phyloP scores from a whole-genome alignment of 176 grass and related monocot species.

The Elymus sibiricus region DNA sequence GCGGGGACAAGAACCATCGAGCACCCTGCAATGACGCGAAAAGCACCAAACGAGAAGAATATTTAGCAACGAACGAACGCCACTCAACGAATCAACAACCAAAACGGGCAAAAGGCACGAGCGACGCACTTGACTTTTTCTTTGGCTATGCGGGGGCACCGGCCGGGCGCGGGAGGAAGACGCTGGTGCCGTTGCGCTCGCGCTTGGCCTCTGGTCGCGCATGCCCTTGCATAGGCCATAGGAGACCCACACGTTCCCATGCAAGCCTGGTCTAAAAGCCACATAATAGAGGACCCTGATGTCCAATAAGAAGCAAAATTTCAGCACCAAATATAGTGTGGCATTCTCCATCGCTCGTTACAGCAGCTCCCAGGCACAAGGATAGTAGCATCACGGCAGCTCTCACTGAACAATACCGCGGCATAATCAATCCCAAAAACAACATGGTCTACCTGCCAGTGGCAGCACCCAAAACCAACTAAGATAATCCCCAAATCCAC shows the following conservation, averaged over 20 bases:
- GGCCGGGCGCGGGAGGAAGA: constrained; percentile 59
- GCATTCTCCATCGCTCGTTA: neutral
- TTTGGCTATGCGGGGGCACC: constrained; percentile 36
- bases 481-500: no score
- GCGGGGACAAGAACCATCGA: constrained; percentile 83
- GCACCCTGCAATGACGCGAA: constrained; percentile 38
- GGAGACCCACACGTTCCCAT: no score
- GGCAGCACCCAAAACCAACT: no score
- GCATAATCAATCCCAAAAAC: no score
- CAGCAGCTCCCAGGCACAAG: neutral
- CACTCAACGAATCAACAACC: neutral
- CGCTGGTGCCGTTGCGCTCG: constrained; percentile 80
- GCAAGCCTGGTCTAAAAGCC: neutral
- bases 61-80: neutral
- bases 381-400: no score
- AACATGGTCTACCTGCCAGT: no score
- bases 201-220: constrained; percentile 40
- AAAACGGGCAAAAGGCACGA: no score
- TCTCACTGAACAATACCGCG: no score
- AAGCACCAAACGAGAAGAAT: neutral
- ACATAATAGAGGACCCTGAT: neutral
- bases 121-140: constrained; percentile 68
- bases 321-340: neutral
- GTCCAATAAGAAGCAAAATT: neutral
- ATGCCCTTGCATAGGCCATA: no score